Percentiles rank a stretch among this genome's conserved stretches.
These are phyloP conservation scores for Diaporthe batatas DNA, from an alignment of 2,329 filamentous ascomycete species.

Conservation along the genomic window DNA sequence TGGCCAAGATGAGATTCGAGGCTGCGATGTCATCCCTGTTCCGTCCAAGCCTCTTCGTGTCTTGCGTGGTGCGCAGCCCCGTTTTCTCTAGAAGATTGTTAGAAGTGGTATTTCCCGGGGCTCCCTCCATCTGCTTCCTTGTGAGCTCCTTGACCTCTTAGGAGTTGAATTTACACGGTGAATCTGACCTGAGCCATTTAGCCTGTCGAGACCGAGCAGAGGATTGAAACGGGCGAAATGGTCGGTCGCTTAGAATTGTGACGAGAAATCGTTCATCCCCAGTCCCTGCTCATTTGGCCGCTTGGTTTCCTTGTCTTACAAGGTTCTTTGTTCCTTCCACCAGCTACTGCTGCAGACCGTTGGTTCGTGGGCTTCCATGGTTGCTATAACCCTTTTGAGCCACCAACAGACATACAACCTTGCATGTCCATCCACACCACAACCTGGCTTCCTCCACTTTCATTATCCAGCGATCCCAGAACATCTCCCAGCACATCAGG, in stretches of 20 bases:
- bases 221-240: background rate
- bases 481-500: background rate
- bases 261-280: background rate
- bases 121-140: background rate
- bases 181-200: too few relatives aligned
- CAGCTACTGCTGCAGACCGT: slow-evolving; percentile 14
- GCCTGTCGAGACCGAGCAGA: background rate
- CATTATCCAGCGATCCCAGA: background rate
- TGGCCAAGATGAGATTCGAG: background rate
- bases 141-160: background rate
- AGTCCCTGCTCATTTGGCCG: background rate
- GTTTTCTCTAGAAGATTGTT: background rate
- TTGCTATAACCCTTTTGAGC: background rate
- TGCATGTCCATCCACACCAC: background rate
- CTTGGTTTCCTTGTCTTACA: background rate
- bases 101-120: too few relatives aligned
- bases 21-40: background rate
- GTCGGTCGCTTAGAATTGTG: background rate
- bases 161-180: too few relatives aligned
- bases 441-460: background rate
- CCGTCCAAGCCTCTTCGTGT: background rate
- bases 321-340: background rate
- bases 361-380: background rate
- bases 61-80: background rate
- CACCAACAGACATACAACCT: slow-evolving; percentile 7